Evolutionary conservation across 208 protist species (phyloP), one percentile per base, ranked within the genome.

Genomic region (Angomonas deanei): DNA sequence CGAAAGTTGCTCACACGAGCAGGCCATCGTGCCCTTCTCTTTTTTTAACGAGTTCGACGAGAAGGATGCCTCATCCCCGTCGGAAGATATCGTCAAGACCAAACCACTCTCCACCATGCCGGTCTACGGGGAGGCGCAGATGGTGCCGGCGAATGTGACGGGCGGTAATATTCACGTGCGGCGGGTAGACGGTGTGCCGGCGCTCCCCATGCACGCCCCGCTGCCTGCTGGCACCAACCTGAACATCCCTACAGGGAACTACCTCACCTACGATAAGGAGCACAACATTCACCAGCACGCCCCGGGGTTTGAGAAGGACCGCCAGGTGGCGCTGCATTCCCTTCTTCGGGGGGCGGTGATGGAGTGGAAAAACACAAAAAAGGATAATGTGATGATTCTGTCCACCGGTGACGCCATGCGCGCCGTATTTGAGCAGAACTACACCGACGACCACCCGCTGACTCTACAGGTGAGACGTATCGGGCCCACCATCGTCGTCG

Each of bases 221-320:
- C 67, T 93, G 21, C 33, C 60, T 0, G 31, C 65, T 1, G 84
- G 84, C 50, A 92, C 86, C 13, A 75, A 92, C 69, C 56, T 96
- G 1, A 88, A 92, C 72, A 17, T 63, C 4, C 80, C 86, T 8
- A 73, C 90, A 6, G 53, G 77, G 61, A 93, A 74, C 60, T 96
- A 89, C 68, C 72, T 96, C 10, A 74, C 75, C 1, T 62, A 87
- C 3, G 90, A 93, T 61, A 48, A 70, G 11, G 57, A 66, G 34
- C 78, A 88, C 70, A 86, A 88, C 72, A 31, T 92, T 2, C 86
- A 93, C 61, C 84, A 88, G 38, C 72, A 90, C 63, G 85, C 82
- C 0, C 90, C 86, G 0, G 90, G 90, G 3, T 93, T 92, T 58
- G 34, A 78, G 64, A 76, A 83, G 0, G 75, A 96, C 66, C 68